phyloP scores from a whole-genome alignment of 768 basidiomycete species.

The Leccinum aurantiacum region DNA sequence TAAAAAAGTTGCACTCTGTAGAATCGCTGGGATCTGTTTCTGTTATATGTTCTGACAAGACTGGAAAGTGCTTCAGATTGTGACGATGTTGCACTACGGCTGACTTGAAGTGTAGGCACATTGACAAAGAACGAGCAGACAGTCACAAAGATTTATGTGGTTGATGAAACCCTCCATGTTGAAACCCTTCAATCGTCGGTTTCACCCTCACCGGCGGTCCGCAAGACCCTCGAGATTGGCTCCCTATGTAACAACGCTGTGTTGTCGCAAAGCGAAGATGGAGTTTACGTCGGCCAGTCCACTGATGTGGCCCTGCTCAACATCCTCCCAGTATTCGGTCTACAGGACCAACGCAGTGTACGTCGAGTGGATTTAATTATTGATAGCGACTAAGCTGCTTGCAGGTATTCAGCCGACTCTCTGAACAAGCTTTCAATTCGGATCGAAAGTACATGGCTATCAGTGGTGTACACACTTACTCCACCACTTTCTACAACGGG shows the following conservation, averaged over 20 bases:
- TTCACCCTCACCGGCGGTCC: constrained; percentile 62
- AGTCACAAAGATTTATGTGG: constrained; percentile 82
- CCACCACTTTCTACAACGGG: constrained; percentile 30
- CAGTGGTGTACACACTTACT: constrained; percentile 59
- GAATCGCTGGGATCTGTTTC: constrained; percentile 92
- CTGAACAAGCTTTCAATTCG: constrained; percentile 89
- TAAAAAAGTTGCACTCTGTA: constrained; percentile 95
- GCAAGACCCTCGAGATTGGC: constrained; percentile 78
- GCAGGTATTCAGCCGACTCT: constrained; percentile 67
- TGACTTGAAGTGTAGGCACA: constrained; percentile 53
- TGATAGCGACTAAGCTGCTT: constrained; percentile 6
- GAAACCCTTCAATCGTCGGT: constrained; percentile 47
- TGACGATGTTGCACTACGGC: background rate
- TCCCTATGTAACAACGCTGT: constrained; percentile 90
- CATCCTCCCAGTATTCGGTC: constrained; percentile 62
- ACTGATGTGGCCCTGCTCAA: constrained; percentile 93
- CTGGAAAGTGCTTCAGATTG: constrained; percentile 49
- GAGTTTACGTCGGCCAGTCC: constrained; percentile 78
- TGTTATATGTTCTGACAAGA: constrained; percentile 98
- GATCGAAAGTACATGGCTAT: constrained; percentile 95
- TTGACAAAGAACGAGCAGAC: constrained; percentile 97
- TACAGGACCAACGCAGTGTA: constrained; percentile 72
- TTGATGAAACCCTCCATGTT: constrained; percentile 76
- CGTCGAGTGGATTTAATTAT: constrained; percentile 24
- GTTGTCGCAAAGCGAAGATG: constrained; percentile 59